Evolutionary conservation across 2,329 filamentous ascomycete genomes (phyloP).

Genomic region (Xylariaceae sp.): DNA sequence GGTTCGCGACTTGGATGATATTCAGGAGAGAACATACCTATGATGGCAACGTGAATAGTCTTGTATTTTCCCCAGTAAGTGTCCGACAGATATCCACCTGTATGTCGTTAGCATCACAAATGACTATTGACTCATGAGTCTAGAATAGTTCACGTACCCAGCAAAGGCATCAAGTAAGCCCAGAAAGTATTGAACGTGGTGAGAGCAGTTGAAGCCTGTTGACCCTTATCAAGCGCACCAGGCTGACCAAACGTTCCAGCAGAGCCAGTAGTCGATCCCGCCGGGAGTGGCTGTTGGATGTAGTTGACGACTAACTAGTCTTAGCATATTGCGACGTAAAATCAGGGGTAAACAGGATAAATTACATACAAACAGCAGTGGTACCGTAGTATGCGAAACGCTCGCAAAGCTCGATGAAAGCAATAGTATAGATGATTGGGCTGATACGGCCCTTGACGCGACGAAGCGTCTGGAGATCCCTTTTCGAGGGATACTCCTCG

Average conservation of each 20-base stretch:
- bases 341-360: neutral
- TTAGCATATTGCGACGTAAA: neutral
- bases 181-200: conserved; percentile 32
- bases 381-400: conserved; percentile 61
- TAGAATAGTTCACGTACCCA: conserved; percentile 21
- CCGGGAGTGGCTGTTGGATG: conserved; percentile 30
- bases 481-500: conserved; percentile 21
- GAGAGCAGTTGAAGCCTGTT: conserved; percentile 27
- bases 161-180: conserved; percentile 31
- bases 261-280: conserved; percentile 49
- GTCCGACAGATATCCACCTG: conserved; percentile 51
- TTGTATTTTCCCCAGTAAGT: conserved; percentile 57
- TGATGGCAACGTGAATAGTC: conserved; percentile 45
- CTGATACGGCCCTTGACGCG: conserved; percentile 20
- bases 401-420: conserved; percentile 36
- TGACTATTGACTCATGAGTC: neutral
- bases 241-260: conserved; percentile 35
- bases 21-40: conserved; percentile 6
- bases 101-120: neutral
- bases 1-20: neutral
- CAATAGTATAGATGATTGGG: conserved; percentile 21
- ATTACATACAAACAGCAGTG: conserved; percentile 50
- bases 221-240: conserved; percentile 49
- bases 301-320: conserved; percentile 49
- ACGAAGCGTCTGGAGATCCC: conserved; percentile 20